These are phyloP conservation scores for Ambrosiella xylebori DNA, from an alignment of 2,329 filamentous ascomycete species.

Conservation along the genomic window DNA sequence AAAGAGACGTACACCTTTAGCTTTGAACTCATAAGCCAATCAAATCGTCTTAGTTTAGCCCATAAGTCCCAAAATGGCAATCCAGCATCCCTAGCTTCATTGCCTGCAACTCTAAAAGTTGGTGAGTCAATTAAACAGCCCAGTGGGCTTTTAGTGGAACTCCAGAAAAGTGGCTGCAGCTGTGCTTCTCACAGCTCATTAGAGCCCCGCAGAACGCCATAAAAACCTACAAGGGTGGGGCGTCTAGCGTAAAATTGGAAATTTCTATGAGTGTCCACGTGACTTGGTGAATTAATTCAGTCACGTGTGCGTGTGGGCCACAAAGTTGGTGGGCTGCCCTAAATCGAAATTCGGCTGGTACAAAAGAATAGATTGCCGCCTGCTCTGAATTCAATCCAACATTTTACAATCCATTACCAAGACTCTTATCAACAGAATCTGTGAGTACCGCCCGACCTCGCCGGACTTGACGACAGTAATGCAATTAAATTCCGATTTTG, in stretches of 20 bases:
- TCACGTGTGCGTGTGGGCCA: slow-evolving; percentile 13
- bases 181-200: background rate
- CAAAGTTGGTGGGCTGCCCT: slow-evolving; percentile 12
- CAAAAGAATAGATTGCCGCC: slow-evolving; percentile 9
- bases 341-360: slow-evolving; percentile 13
- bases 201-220: background rate
- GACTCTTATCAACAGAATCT: slow-evolving; percentile 12
- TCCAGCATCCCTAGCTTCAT: background rate
- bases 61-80: slow-evolving; percentile 1
- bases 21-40: background rate
- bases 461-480: background rate
- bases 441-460: slow-evolving; percentile 7
- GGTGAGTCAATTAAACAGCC: slow-evolving; percentile 6
- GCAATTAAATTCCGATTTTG: background rate
- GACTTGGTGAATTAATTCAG: background rate
- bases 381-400: slow-evolving; percentile 1
- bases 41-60: slow-evolving; percentile 1
- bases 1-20: too few species aligned
- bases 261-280: background rate
- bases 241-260: background rate
- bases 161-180: background rate
- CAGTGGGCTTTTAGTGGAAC: slow-evolving; percentile 11
- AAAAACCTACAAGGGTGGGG: background rate
- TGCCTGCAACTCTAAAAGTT: background rate
- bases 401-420: slow-evolving; percentile 10